These are phyloP conservation scores for Bremia lactucae DNA, from an alignment of 352 stramenopile genomes.

Conservation along the genomic window DNA sequence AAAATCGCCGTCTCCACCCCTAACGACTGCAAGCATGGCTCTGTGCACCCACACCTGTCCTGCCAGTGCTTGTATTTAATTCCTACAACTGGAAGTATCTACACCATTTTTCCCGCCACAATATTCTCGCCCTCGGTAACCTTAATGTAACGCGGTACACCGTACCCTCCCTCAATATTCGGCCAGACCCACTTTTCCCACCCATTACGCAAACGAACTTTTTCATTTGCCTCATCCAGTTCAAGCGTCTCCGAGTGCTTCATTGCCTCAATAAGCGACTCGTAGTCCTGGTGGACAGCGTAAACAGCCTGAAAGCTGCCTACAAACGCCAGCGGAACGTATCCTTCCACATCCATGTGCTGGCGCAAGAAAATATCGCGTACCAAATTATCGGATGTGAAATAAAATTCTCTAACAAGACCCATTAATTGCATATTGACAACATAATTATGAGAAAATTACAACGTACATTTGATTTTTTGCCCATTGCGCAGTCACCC, in stretches of 20 bases:
- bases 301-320: conserved; percentile 85
- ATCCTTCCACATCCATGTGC: conserved; percentile 84
- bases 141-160: conserved; percentile 86
- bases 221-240: conserved; percentile 84
- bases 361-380: conserved; percentile 78
- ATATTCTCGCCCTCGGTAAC: conserved; percentile 21
- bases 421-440: no score
- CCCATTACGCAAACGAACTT: conserved; percentile 74
- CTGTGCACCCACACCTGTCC: background rate
- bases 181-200: conserved; percentile 87
- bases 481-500: conserved; percentile 68
- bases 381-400: conserved; percentile 74
- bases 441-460: background rate
- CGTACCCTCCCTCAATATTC: conserved; percentile 75
- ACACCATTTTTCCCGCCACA: conserved; percentile 20
- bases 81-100: conserved; percentile 8
- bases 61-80: background rate
- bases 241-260: conserved; percentile 56
- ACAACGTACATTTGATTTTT: conserved; percentile 82
- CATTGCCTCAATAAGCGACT: conserved; percentile 63
- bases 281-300: conserved; percentile 77
- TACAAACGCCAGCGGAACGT: conserved; percentile 82
- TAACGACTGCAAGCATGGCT: no score
- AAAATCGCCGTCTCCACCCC: background rate
- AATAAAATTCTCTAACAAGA: conserved; percentile 74